phyloP scores from a whole-genome alignment of 768 basidiomycete species.

The Podaxis sp. region DNA sequence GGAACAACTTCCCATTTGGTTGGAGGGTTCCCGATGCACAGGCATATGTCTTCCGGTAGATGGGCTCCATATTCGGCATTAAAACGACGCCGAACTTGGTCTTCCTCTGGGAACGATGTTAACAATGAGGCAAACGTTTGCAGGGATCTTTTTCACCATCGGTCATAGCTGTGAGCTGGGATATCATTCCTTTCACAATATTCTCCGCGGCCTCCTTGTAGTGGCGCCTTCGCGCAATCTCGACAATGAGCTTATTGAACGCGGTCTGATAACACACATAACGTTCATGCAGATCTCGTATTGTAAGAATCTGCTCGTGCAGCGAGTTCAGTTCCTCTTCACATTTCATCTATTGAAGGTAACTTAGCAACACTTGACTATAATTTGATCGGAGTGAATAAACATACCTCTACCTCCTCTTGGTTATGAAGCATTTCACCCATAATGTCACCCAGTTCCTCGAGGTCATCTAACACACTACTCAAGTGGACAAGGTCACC shows the following conservation, averaged over 20 bases:
- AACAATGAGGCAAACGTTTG: background rate
- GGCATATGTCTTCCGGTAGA: slow-evolving; percentile 78
- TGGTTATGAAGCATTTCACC: slow-evolving; percentile 72
- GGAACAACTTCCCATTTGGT: slow-evolving; percentile 72
- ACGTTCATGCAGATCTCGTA: slow-evolving; percentile 64
- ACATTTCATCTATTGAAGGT: slow-evolving; percentile 42
- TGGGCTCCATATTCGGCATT: slow-evolving; percentile 71
- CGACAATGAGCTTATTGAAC: slow-evolving; percentile 71
- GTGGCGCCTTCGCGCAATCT: slow-evolving; percentile 66
- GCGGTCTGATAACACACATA: slow-evolving; percentile 72
- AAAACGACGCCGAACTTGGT: slow-evolving; percentile 60
- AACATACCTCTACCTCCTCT: slow-evolving; percentile 62
- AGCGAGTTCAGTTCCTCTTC: slow-evolving; percentile 54
- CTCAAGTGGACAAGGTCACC: slow-evolving; percentile 51
- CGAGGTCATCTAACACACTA: slow-evolving; percentile 60
- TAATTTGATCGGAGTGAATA: background rate
- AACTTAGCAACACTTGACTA: background rate
- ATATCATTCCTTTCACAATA: slow-evolving; percentile 64
- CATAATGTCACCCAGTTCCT: slow-evolving; percentile 81
- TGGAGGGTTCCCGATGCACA: slow-evolving; percentile 73
- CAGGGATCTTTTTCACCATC: slow-evolving; percentile 47
- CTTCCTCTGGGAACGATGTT: slow-evolving; percentile 55
- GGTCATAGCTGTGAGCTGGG: slow-evolving; percentile 61
- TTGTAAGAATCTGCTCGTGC: slow-evolving; percentile 58
- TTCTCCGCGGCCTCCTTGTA: slow-evolving; percentile 68